phyloP scores from a whole-genome alignment of 163 green algal genomes.

The Picocystis sp. region DNA sequence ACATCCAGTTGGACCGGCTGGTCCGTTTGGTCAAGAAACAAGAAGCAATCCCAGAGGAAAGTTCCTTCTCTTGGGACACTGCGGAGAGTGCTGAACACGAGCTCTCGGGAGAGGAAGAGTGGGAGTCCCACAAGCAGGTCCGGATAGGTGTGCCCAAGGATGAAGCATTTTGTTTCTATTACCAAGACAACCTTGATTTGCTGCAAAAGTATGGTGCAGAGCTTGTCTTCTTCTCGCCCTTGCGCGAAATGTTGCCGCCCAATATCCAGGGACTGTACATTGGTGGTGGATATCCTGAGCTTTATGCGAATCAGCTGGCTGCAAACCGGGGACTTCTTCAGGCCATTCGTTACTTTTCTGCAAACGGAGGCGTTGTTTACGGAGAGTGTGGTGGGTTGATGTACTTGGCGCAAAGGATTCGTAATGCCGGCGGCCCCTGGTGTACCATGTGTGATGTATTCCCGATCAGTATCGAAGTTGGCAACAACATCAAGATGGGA shows the following conservation, averaged over 20 bases:
- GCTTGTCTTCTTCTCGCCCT: constrained; percentile 68
- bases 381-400: constrained; percentile 68
- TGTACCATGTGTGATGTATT: constrained; percentile 44
- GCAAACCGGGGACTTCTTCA: constrained; percentile 38
- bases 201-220: constrained; percentile 45
- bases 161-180: constrained; percentile 71
- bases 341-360: constrained; percentile 55
- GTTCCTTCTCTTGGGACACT: not conserved
- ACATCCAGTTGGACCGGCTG: constrained; percentile 40
- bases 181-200: constrained; percentile 56
- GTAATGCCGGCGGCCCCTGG: not conserved
- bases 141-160: constrained; percentile 63
- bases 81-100: not conserved
- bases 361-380: constrained; percentile 62
- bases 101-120: not conserved
- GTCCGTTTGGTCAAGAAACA: constrained; percentile 25
- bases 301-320: constrained; percentile 38
- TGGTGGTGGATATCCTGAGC: constrained; percentile 61
- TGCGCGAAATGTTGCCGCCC: constrained; percentile 42
- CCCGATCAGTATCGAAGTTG: constrained; percentile 55
- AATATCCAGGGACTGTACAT: constrained; percentile 57
- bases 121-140: constrained; percentile 5
- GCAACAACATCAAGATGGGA: constrained; percentile 31
- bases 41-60: constrained; percentile 1
- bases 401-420: constrained; percentile 51